Base-by-base conservation (phyloP, 2,329 filamentous ascomycete species). In the Fusarium coicis region DNA sequence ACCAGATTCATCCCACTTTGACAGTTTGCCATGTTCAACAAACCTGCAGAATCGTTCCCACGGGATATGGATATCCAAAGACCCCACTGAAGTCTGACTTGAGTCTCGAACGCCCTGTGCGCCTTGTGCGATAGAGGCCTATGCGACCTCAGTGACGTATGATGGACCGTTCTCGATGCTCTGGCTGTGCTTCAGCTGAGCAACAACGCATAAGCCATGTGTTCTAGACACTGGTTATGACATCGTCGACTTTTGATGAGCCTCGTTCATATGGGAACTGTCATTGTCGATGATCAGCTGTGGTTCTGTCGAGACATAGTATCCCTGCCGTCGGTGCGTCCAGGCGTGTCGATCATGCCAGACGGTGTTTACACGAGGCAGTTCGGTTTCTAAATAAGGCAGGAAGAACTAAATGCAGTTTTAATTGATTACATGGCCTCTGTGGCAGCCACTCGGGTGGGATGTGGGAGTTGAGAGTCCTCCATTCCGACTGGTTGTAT, bases 161-260 rank as follows among this genome's bases (percentile, higher is more conserved):
- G 53, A 57, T 68, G 37, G 76, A 64, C 73, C 74, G 75, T 77
- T 77, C 76, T 77, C 77, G 76, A 76, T 64, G 65, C 73, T 66
- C 66, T 59, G 72, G 70, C 64, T 71, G 44, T 63, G 61, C 63
- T 66, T 59, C 63, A 68, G 53, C 56, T 37, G 36, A 32, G 34
- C 32, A 21, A 71, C 69, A 72, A 64, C 66, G 63, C 73, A 73
- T 66, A 65, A 72, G 42, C 58, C 52, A 59, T 57, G 40, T 53
- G 44, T 60, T 67, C 66, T 72, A 55, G 57, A 57, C 53, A 47
- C 56, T 61, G 28, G 8, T 23, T 46, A 55, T 71, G 66, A 70
- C 67, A 68, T 77, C 50, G 44, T 63, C 40, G 60, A 59, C 70
- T 68, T 39, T 39, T 55, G 37, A 43, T 60, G 49, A 61, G 54